Evolutionary conservation across 2,329 filamentous ascomycete genomes (phyloP), one percentile per base, ranked within the genome.

Genomic region (Fusarium nanum): DNA sequence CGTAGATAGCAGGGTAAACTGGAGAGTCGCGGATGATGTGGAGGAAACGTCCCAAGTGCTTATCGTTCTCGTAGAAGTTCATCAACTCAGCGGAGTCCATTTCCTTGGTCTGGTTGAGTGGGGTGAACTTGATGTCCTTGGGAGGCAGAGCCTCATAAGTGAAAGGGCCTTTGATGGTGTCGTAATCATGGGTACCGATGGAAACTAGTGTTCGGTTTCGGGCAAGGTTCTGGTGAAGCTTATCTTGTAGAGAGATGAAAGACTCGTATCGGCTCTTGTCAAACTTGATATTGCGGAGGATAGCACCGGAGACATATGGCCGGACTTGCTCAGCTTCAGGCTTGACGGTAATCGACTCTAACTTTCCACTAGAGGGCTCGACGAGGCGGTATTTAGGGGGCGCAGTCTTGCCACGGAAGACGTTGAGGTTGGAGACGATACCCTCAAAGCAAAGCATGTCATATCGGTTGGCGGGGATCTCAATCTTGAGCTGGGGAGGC

Each of bases 391-490:
- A 98, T 74, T 93, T 92, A 60, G 97, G 96, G 42, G 93, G 86
- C 30, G 89, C 82, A 59, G 88, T 85, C 76, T 90, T 92, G 70
- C 90, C 93, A 71, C 92, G 86, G 89, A 99, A 98, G 81, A 98
- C 93, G 81, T 97, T 97, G 74, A 98, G 88, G 87, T 97, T 97
- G 80, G 97, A 88, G 73, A 93, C 92, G 79, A 98, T 97, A 67
- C 95, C 95, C 84, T 98, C 96, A 83, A 97, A 97, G 83, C 95
- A 98, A 59, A 99, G 89, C 91, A 98, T 94, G 78, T 98, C 90
- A 83, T 90, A 94, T 83, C 93, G 90, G 83, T 98, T 98, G 77
- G 96, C 95, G 68, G 94, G 94, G 76, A 98, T 97, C 81, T 98
- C 95, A 78, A 99, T 98, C 87, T 98, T 98, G 77, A 98, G 88